Base-by-base conservation (phyloP, 768 basidiomycete species). In the Mycena haematopus region DNA sequence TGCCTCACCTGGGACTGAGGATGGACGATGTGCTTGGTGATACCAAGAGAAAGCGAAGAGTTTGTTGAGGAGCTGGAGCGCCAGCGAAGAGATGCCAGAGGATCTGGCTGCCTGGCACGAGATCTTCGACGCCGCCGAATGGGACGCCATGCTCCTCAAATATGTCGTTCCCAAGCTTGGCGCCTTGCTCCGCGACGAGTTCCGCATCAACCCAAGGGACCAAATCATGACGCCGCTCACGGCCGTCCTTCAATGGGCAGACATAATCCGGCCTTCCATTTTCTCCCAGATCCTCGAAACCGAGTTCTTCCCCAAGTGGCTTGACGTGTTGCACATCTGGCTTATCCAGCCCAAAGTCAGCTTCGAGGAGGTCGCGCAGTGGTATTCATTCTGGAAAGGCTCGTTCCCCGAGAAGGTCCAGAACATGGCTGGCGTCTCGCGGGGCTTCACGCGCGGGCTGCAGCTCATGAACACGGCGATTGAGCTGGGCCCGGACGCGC, bases 281-380 rank as follows among this genome's bases (percentile, higher is more conserved):
- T 83, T 97, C 69, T 82, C 88, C 1, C 92, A 95, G 70, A 78
- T 99, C 14, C 78, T 99, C 65, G 93, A 96, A 73, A 83, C 84
- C 6, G 94, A 95, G 70, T 96, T 99, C 80, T 98, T 98, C 84
- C 93, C 95, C 5, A 96, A 97, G 73, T 99, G 96, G 95, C 81
- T 99, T 62, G 91, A 95, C 52, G 88, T 92, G 24, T 79, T 99
- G 24, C 89, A 96, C 71, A 76, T 93, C 49, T 99, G 97, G 97
- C 88, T 99, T 42, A 82, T 90, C n/a, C 92, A 94, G 66, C 93
- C 94, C 1, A 84, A 79, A 49, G 91, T 91, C 70, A 95, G 87
- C 77, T 91, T 94, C 69, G 93, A 91, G 68, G 94, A 99, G 74
- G 93, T 99, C 13, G 91, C 91, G 3, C 85, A 91, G 62, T 99